These are phyloP conservation scores for Suillus brevipes DNA, from an alignment of 768 basidiomycete genomes.

Conservation along the genomic window DNA sequence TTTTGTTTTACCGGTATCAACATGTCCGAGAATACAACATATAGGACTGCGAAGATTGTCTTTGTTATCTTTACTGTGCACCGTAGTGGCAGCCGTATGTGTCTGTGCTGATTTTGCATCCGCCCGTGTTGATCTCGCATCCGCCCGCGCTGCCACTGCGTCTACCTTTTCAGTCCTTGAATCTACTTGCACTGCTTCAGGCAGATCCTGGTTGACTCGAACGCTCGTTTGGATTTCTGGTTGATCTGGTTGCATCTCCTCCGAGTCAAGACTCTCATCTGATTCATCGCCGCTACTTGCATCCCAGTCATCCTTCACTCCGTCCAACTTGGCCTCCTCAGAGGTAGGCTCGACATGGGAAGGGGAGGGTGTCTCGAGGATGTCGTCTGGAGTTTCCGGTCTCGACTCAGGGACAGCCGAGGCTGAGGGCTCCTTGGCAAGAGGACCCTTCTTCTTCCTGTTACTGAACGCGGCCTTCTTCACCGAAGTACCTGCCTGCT, in stretches of 20 bases:
- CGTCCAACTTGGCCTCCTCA: slow-evolving; percentile 27
- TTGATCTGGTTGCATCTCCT: slow-evolving; percentile 18
- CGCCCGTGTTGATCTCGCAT: background rate
- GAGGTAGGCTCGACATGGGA: slow-evolving; percentile 38
- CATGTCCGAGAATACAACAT: slow-evolving; percentile 98
- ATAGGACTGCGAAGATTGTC: slow-evolving; percentile 95
- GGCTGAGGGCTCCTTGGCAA: slow-evolving; percentile 41
- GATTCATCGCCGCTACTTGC: slow-evolving; percentile 50
- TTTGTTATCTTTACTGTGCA: slow-evolving; percentile 85
- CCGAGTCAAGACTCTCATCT: slow-evolving; percentile 34
- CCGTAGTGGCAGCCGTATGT: slow-evolving; percentile 82
- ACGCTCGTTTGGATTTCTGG: background rate
- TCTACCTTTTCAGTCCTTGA: background rate
- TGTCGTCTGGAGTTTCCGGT: slow-evolving; percentile 42
- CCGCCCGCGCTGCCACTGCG: background rate
- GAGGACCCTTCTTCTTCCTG: slow-evolving; percentile 74
- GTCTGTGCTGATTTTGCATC: slow-evolving; percentile 60
- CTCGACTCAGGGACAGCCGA: slow-evolving; percentile 57
- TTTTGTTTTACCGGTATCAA: slow-evolving; percentile 99
- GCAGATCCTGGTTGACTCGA: background rate
- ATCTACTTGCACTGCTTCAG: background rate
- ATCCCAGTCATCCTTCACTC: slow-evolving; percentile 57
- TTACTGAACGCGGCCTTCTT: slow-evolving; percentile 84
- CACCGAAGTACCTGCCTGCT: slow-evolving; percentile 43
- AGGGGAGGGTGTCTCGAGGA: slow-evolving; percentile 25